phyloP scores from a whole-genome alignment of 345 rosid genomes.

The Bretschneidera sinensis region DNA sequence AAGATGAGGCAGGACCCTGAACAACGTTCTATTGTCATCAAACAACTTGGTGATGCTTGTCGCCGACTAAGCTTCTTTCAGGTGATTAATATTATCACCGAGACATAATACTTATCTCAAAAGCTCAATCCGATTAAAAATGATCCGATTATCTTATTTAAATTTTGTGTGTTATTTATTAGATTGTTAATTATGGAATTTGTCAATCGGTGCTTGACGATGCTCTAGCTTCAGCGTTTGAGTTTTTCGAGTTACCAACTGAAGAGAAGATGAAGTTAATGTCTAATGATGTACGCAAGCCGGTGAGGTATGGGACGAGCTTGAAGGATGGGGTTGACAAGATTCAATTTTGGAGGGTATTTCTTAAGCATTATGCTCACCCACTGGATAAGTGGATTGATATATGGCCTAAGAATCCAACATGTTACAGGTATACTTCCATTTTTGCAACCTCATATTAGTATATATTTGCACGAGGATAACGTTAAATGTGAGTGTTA shows the following conservation, averaged over 20 bases:
- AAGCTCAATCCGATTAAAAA: background rate
- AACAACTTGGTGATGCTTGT: slow-evolving; percentile 41
- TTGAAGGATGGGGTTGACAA: slow-evolving; percentile 47
- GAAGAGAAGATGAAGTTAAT: slow-evolving; percentile 45
- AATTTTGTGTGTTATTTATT: background rate
- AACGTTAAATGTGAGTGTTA: no score
- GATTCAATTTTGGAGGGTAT: slow-evolving; percentile 57
- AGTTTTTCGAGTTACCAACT: slow-evolving; percentile 39
- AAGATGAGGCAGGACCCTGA: slow-evolving; percentile 21
- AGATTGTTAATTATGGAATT: slow-evolving; percentile 66
- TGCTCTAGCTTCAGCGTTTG: slow-evolving; percentile 37
- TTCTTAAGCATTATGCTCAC: slow-evolving; percentile 66
- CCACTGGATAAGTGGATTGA: slow-evolving; percentile 53
- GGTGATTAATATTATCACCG: slow-evolving; percentile 21
- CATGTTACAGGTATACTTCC: slow-evolving; percentile 36
- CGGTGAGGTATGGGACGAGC: slow-evolving; percentile 59
- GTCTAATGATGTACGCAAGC: slow-evolving; percentile 50
- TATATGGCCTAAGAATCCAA: slow-evolving; percentile 62
- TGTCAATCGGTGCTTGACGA: slow-evolving; percentile 36
- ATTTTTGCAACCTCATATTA: no score
- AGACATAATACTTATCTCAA: no score
- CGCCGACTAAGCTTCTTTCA: slow-evolving; percentile 47
- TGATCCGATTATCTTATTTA: background rate
- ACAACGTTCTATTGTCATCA: slow-evolving; percentile 30
- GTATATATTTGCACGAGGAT: no score